Conservation (phyloP, 805 yeast genomes). For the Isabelozyma heimii region DNA sequence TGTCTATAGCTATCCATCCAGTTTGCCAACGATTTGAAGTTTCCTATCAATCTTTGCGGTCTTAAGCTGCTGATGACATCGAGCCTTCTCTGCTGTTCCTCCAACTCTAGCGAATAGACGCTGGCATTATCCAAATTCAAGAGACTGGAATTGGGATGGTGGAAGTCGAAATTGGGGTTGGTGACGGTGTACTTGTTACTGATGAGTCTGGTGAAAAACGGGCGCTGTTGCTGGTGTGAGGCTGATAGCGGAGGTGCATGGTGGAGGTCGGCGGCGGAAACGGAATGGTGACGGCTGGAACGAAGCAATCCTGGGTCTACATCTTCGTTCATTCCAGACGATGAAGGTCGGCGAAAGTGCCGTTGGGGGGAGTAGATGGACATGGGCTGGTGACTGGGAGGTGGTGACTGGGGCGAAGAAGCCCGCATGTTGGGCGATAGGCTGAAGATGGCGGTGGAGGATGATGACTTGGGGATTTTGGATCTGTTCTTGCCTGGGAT, state of each 20-base stretch:
- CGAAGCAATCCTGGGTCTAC: neutral
- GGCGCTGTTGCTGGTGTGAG: conserved; percentile 6
- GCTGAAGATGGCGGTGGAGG: neutral
- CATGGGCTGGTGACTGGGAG: neutral
- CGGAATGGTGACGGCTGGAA: conserved; percentile 4
- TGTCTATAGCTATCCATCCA: conserved; percentile 24
- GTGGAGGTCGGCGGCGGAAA: conserved; percentile 3
- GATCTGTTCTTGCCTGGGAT: neutral
- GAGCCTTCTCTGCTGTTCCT: conserved; percentile 20
- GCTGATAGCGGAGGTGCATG: neutral
- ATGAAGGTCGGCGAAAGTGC: neutral
- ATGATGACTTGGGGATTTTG: neutral
- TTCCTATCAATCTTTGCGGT: conserved; percentile 36
- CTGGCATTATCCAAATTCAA: conserved; percentile 10
- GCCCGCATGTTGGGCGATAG: neutral
- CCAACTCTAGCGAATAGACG: conserved; percentile 14
- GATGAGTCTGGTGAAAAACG: conserved; percentile 27
- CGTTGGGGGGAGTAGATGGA: neutral
- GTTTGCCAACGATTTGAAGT: conserved; percentile 22
- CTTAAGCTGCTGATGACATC: conserved; percentile 19
- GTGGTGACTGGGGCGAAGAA: neutral
- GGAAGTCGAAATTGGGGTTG: conserved; percentile 19
- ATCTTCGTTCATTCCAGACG: neutral
- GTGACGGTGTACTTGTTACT: conserved; percentile 27
- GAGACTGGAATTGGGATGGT: conserved; percentile 3